A percentile compares a stretch with the other conserved stretches of the same genome.
These are phyloP conservation scores for Phanerochaete sordida DNA, from an alignment of 768 basidiomycete genomes.

Conservation along the genomic window DNA sequence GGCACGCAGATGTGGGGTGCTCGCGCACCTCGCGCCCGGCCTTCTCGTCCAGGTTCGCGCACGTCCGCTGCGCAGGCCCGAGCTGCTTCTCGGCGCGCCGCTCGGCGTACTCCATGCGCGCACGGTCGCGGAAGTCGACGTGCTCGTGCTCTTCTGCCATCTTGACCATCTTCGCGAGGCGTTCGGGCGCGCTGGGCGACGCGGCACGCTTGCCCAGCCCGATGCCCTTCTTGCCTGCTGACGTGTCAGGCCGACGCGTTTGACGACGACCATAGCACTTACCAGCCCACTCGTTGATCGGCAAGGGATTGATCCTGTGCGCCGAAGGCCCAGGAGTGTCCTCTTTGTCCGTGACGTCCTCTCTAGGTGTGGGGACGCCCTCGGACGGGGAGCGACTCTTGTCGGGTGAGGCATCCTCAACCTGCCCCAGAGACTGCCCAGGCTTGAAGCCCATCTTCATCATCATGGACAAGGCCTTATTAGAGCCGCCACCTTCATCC, in stretches of 20 bases:
- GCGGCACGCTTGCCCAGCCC: slow-evolving; percentile 64
- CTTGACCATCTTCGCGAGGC: slow-evolving; percentile 70
- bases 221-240: slow-evolving; percentile 73
- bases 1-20: slow-evolving; percentile 5
- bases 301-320: slow-evolving; percentile 66
- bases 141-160: slow-evolving; percentile 52
- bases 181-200: slow-evolving; percentile 60
- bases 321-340: slow-evolving; percentile 10
- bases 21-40: slow-evolving; percentile 58
- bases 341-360: slow-evolving; percentile 3
- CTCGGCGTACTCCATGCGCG: slow-evolving; percentile 72
- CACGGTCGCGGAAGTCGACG: slow-evolving; percentile 64
- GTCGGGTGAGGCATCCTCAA: slow-evolving; percentile 13
- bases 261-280: slow-evolving; percentile 20
- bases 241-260: neutral
- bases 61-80: slow-evolving; percentile 70
- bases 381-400: slow-evolving; percentile 1
- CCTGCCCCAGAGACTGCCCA: slow-evolving; percentile 69
- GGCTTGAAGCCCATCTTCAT: slow-evolving; percentile 93
- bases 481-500: slow-evolving; percentile 54
- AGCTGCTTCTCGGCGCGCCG: slow-evolving; percentile 70
- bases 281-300: slow-evolving; percentile 83
- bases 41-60: slow-evolving; percentile 70
- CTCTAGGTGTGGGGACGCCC: neutral
- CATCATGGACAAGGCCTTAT: slow-evolving; percentile 87